A percentile compares a stretch with the other conserved stretches of the same genome.
Evolutionary conservation across 169 alveolate genomes (phyloP).

Genomic region (Cyclospora cayetanensis): DNA sequence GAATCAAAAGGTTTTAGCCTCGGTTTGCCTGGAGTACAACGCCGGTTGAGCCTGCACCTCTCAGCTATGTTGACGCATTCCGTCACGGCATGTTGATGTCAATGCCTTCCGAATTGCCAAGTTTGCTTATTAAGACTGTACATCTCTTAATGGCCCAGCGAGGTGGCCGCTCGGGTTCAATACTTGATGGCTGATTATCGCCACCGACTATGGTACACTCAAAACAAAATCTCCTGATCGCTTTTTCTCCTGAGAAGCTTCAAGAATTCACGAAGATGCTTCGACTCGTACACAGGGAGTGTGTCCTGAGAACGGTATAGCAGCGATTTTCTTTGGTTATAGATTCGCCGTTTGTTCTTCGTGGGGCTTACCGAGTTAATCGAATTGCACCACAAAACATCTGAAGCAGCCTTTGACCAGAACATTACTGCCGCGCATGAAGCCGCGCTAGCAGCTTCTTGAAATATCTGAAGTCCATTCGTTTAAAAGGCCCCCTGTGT

Average conservation of each 20-base stretch:
- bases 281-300: constrained; percentile 34
- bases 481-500: too few species aligned
- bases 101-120: too few species aligned
- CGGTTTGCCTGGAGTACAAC: too few species aligned
- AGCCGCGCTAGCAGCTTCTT: constrained; percentile 51
- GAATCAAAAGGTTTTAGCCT: too few species aligned
- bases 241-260: constrained; percentile 12
- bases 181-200: neutral
- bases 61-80: too few species aligned
- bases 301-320: constrained; percentile 4
- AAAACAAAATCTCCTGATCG: constrained; percentile 16
- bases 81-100: too few species aligned
- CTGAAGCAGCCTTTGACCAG: constrained; percentile 57
- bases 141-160: too few species aligned
- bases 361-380: constrained; percentile 31
- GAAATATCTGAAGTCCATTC: neutral
- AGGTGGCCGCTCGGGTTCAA: too few species aligned
- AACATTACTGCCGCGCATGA: constrained; percentile 26
- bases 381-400: constrained; percentile 21
- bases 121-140: too few species aligned
- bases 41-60: too few species aligned
- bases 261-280: constrained; percentile 18
- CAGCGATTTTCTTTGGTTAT: too few species aligned
- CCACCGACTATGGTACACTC: neutral
- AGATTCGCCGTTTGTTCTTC: too few species aligned